Percentiles rank a stretch among this genome's conserved stretches.
These are phyloP conservation scores for Trichoderma harzianum DNA, from an alignment of 2,329 filamentous ascomycete species.

Conservation along the genomic window DNA sequence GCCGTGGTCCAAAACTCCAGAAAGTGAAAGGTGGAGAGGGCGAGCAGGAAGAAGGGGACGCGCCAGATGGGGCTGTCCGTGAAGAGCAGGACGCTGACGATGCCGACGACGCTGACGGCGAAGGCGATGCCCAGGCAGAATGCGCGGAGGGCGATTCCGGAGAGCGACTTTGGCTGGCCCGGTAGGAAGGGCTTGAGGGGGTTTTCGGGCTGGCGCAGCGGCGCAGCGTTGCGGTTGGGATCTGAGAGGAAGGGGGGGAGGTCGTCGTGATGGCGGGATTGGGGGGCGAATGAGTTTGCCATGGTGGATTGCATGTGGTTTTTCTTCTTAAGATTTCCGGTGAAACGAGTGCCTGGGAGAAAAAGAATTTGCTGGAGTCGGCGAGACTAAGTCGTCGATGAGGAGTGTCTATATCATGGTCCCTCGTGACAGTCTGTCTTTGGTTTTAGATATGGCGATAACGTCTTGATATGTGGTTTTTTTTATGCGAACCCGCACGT, in stretches of 20 bases:
- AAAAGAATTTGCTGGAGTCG: neutral
- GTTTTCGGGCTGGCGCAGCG: conserved; percentile 1
- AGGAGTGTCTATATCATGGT: neutral
- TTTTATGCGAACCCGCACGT: neutral
- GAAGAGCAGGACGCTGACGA: conserved; percentile 33
- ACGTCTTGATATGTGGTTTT: neutral
- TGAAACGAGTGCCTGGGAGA: neutral
- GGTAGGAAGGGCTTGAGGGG: conserved; percentile 38
- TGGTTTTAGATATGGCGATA: neutral
- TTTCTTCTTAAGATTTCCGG: neutral
- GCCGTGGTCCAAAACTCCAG: conserved; percentile 94
- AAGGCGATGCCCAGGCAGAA: conserved; percentile 51
- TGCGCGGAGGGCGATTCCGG: conserved; percentile 57
- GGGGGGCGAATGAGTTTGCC: conserved; percentile 5
- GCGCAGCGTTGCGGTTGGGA: neutral
- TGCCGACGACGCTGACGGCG: conserved; percentile 34
- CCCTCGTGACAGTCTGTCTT: neutral
- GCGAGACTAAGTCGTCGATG: neutral
- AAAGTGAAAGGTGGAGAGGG: conserved; percentile 84
- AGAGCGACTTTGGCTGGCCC: conserved; percentile 53
- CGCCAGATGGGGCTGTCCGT: conserved; percentile 55
- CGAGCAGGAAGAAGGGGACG: conserved; percentile 61
- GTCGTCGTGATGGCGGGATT: neutral
- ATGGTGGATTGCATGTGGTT: neutral
- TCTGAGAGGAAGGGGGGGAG: conserved; percentile 21